These are phyloP conservation scores for Pleurostoma richardsiae DNA, from an alignment of 2,329 filamentous ascomycete genomes.

Conservation along the genomic window DNA sequence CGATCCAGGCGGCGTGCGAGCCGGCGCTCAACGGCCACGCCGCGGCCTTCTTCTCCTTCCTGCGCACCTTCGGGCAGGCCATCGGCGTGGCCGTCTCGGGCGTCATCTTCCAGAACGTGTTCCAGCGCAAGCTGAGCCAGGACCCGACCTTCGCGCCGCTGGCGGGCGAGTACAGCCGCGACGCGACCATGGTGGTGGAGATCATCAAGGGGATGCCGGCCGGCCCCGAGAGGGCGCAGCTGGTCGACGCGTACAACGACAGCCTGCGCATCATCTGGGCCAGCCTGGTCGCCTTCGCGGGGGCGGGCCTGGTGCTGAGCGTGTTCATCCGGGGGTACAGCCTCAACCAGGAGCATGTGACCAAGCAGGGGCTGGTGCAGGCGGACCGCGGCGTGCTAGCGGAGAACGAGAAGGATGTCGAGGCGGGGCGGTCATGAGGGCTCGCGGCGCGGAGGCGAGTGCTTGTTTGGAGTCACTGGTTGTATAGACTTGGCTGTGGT, in stretches of 20 bases:
- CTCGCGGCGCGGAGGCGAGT: neutral
- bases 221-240: constrained; percentile 13
- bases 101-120: constrained; percentile 65
- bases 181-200: constrained; percentile 54
- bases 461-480: too few relatives aligned
- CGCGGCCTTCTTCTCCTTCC: constrained; percentile 63
- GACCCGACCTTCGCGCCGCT: constrained; percentile 37
- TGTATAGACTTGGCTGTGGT: too few relatives aligned
- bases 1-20: constrained; percentile 55
- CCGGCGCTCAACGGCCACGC: constrained; percentile 45
- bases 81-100: constrained; percentile 63
- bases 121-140: constrained; percentile 42
- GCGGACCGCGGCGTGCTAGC: constrained; percentile 6
- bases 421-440: neutral
- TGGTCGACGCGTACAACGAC: constrained; percentile 26
- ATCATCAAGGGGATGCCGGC: constrained; percentile 49
- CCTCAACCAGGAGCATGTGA: constrained; percentile 24
- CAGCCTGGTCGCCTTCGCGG: constrained; percentile 21
- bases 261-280: constrained; percentile 26
- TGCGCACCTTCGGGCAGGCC: constrained; percentile 59
- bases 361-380: constrained; percentile 16
- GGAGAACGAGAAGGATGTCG: neutral
- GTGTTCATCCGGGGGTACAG: constrained; percentile 20
- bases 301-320: constrained; percentile 17
- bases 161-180: constrained; percentile 43